A percentile compares a stretch with the other conserved stretches of the same genome.
These are phyloP conservation scores for Candida lessepsii DNA, from an alignment of 805 yeast genomes.

Conservation along the genomic window DNA sequence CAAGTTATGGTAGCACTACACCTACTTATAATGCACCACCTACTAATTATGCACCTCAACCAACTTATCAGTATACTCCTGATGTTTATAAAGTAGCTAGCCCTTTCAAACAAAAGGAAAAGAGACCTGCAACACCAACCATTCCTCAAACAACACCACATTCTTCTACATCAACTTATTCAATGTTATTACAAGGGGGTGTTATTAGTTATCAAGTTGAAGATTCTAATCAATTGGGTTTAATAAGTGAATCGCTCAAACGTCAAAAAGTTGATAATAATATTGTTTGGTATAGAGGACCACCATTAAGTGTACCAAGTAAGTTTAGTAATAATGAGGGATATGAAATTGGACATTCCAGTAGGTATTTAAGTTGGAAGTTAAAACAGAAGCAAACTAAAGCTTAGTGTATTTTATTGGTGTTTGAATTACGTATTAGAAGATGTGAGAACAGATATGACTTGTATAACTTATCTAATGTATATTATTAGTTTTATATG, in stretches of 20 bases:
- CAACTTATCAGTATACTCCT: conserved; percentile 1
- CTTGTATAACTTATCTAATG: background rate
- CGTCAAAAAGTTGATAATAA: conserved; percentile 19
- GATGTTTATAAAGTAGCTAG: conserved; percentile 4
- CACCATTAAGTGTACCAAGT: conserved; percentile 45
- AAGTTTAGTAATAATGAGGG: conserved; percentile 17
- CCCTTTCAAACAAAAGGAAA: conserved; percentile 10
- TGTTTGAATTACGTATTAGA: too few relatives aligned
- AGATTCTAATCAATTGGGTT: conserved; percentile 19
- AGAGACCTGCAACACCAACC: conserved; percentile 14
- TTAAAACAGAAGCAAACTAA: conserved; percentile 8
- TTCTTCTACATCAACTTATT: conserved; percentile 33
- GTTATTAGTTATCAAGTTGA: conserved; percentile 33
- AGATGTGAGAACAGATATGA: too few relatives aligned
- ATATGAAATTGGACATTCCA: conserved; percentile 64
- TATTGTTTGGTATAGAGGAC: conserved; percentile 66
- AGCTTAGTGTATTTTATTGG: too few relatives aligned
- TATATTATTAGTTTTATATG: conserved; percentile 1
- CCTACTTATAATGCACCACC: conserved; percentile 4
- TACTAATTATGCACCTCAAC: conserved; percentile 1
- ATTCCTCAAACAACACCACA: conserved; percentile 18
- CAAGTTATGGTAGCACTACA: conserved; percentile 4
- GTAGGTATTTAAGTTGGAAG: conserved; percentile 61
- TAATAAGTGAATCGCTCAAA: conserved; percentile 25
- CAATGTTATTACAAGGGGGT: conserved; percentile 39